These are phyloP conservation scores for Aureobasidium musti DNA, from an alignment of 2,329 filamentous ascomycete species.

Conservation along the genomic window DNA sequence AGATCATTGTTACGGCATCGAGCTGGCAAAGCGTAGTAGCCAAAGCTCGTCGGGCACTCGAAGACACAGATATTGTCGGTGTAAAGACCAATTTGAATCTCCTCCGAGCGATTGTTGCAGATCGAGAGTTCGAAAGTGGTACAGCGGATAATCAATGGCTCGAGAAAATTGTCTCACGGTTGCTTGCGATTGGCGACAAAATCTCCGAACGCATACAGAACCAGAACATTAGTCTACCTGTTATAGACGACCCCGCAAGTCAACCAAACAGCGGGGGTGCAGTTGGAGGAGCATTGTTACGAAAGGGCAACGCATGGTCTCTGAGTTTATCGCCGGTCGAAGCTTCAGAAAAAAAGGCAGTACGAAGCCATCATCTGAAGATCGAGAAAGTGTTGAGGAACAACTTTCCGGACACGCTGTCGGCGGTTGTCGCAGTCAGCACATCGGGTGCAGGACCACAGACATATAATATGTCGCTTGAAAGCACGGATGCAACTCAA, in stretches of 20 bases:
- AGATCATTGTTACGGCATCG: conserved; percentile 59
- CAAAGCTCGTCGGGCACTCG: conserved; percentile 58
- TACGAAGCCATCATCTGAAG: conserved; percentile 54
- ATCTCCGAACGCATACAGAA: background rate
- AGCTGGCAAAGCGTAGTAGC: conserved; percentile 55
- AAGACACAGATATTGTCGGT: conserved; percentile 58
- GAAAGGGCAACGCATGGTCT: conserved; percentile 62
- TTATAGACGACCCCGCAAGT: background rate
- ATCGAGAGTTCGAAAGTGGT: conserved; percentile 53
- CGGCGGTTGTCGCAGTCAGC: conserved; percentile 56
- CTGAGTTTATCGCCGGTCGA: conserved; percentile 47
- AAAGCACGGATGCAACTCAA: conserved; percentile 47
- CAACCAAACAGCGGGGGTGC: background rate
- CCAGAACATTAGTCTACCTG: background rate
- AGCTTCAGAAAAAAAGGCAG: background rate
- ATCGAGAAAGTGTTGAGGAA: conserved; percentile 59
- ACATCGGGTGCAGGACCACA: conserved; percentile 38
- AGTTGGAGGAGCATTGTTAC: conserved; percentile 46
- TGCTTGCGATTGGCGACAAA: conserved; percentile 38
- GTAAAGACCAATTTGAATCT: conserved; percentile 61
- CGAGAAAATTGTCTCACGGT: conserved; percentile 50
- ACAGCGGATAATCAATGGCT: conserved; percentile 61
- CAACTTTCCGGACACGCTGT: conserved; percentile 59
- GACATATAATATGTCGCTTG: conserved; percentile 46
- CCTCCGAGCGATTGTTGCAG: conserved; percentile 56